These are phyloP conservation scores for Cystofilobasidium capitatum DNA, from an alignment of 768 basidiomycete species.

Conservation along the genomic window DNA sequence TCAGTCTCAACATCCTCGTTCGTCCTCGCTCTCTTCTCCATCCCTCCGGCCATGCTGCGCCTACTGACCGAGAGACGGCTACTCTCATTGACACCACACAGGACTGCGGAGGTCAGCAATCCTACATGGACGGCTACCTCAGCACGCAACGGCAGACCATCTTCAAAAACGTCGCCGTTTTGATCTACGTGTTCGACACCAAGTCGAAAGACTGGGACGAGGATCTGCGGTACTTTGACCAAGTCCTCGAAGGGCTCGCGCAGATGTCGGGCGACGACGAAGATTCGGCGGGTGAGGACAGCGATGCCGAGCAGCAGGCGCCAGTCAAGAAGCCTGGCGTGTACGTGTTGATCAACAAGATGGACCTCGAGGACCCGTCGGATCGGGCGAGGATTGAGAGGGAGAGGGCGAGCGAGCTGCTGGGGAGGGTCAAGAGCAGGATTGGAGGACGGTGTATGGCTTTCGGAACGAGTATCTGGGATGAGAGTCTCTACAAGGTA, in stretches of 20 bases:
- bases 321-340: constrained; percentile 47
- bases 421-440: constrained; percentile 46
- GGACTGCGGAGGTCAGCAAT: constrained; percentile 98
- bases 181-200: constrained; percentile 98
- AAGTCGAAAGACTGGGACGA: constrained; percentile 69
- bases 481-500: constrained; percentile 92
- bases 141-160: constrained; percentile 84
- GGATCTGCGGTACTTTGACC: constrained; percentile 83
- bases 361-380: constrained; percentile 64
- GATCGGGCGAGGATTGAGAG: constrained; percentile 29
- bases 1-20: constrained; percentile 52
- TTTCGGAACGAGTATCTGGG: constrained; percentile 91
- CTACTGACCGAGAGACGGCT: neutral
- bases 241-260: constrained; percentile 73
- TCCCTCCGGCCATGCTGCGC: neutral
- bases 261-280: constrained; percentile 50
- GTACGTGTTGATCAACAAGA: constrained; percentile 91
- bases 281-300: constrained; percentile 6
- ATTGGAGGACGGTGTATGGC: constrained; percentile 48
- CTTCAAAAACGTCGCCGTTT: constrained; percentile 89
- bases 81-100: constrained; percentile 48
- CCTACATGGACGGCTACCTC: constrained; percentile 96
- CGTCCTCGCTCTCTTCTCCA: constrained; percentile 30
- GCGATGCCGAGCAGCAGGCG: neutral
- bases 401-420: constrained; percentile 32